These are phyloP conservation scores for Sonneratia caseolaris DNA, from an alignment of 345 rosid species.

Conservation along the genomic window DNA sequence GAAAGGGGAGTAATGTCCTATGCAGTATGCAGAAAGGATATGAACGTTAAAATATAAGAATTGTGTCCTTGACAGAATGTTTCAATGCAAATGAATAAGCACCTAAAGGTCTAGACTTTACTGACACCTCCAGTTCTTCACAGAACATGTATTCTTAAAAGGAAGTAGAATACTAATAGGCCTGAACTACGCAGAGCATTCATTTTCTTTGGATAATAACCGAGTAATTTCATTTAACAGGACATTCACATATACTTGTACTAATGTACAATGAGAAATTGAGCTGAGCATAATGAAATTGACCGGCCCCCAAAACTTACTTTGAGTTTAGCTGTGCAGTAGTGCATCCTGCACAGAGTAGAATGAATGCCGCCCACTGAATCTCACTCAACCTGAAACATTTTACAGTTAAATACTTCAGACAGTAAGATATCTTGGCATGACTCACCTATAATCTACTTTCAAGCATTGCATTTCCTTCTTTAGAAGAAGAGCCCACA, in stretches of 20 bases:
- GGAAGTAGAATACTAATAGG: background rate
- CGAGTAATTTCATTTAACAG: no score
- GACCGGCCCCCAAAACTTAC: slow-evolving; percentile 33
- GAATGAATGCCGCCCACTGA: slow-evolving; percentile 92
- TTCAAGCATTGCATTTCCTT: background rate
- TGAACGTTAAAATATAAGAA: background rate
- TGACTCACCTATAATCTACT: background rate
- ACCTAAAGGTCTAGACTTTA: background rate
- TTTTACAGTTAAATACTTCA: background rate
- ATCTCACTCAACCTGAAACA: slow-evolving; percentile 77
- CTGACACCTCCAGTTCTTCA: background rate
- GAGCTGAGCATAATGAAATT: background rate
- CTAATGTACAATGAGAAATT: background rate
- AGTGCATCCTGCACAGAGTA: slow-evolving; percentile 93
- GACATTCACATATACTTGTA: no score
- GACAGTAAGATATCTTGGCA: background rate
- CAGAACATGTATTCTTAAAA: background rate
- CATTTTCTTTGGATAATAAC: no score
- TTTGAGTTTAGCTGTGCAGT: slow-evolving; percentile 86
- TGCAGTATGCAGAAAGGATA: background rate
- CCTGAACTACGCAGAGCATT: background rate
- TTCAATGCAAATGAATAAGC: background rate
- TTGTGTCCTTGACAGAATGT: background rate
- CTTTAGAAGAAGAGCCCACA: background rate
- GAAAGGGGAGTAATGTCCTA: background rate